A percentile compares a stretch with the other conserved stretches of the same genome.
Evolutionary conservation across 2,329 filamentous ascomycete species (phyloP).

Genomic region (Scolecobasidium constrictum): DNA sequence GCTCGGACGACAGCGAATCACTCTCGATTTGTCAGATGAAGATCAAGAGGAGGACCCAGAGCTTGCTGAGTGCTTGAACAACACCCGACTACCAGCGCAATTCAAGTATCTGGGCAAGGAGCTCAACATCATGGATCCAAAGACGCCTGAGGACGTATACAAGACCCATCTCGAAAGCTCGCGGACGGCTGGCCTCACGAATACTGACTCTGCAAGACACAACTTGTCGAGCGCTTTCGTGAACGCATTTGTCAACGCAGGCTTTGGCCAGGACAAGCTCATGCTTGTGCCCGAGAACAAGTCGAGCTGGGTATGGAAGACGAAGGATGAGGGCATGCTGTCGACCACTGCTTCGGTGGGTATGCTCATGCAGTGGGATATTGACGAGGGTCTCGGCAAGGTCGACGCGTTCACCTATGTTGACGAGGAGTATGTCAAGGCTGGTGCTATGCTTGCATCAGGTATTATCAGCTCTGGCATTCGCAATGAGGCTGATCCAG

Average conservation of each 20-base stretch:
- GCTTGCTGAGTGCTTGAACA: conserved; percentile 74
- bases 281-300: conserved; percentile 81
- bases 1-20: conserved; percentile 82
- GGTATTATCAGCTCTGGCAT: conserved; percentile 95
- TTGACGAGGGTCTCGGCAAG: conserved; percentile 82
- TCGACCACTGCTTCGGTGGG: conserved; percentile 91
- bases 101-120: conserved; percentile 94
- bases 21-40: conserved; percentile 54
- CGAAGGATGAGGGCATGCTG: conserved; percentile 95
- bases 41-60: conserved; percentile 60
- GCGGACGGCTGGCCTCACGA: conserved; percentile 83
- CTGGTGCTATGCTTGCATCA: conserved; percentile 83
- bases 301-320: conserved; percentile 97
- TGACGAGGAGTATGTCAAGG: conserved; percentile 72
- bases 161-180: conserved; percentile 97
- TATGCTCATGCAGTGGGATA: conserved; percentile 85
- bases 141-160: conserved; percentile 97
- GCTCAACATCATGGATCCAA: conserved; percentile 91
- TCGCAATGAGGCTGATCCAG: conserved; percentile 78
- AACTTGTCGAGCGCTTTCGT: conserved; percentile 94
- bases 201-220: conserved; percentile 88
- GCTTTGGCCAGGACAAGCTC: conserved; percentile 93
- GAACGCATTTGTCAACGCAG: conserved; percentile 93
- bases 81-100: conserved; percentile 77
- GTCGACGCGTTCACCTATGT: conserved; percentile 91